These are phyloP conservation scores for Wallacemonas collosoma DNA, from an alignment of 208 protist genomes.

Conservation along the genomic window DNA sequence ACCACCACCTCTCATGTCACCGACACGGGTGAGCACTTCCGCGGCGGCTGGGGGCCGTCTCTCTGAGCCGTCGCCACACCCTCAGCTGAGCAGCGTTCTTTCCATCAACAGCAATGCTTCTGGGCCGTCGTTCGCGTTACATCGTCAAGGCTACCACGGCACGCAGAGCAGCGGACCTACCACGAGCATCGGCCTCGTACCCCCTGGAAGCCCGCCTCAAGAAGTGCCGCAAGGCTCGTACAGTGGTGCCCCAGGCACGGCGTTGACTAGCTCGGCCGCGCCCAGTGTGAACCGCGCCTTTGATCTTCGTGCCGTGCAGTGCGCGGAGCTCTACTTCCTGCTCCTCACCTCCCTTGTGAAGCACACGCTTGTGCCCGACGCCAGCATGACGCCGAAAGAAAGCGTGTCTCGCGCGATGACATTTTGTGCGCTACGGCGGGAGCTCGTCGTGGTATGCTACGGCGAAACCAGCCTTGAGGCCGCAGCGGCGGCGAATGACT, in stretches of 20 bases:
- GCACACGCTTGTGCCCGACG: slow-evolving; percentile 39
- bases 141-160: neutral
- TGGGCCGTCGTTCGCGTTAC: neutral
- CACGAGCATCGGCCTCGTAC: neutral
- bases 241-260: neutral
- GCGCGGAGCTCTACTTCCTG: slow-evolving; percentile 40
- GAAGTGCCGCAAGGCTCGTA: neutral
- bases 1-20: slow-evolving; percentile 10
- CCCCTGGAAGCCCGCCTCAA: neutral
- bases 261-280: neutral
- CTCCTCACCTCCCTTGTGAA: slow-evolving; percentile 40
- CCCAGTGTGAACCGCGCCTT: slow-evolving; percentile 9
- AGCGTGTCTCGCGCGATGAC: slow-evolving; percentile 38
- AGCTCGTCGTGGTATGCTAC: slow-evolving; percentile 38
- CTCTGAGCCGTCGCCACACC: neutral
- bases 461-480: slow-evolving; percentile 45
- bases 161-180: neutral
- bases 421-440: slow-evolving; percentile 42
- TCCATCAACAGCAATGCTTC: slow-evolving; percentile 7
- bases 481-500: slow-evolving; percentile 41
- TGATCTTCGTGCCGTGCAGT: slow-evolving; percentile 42
- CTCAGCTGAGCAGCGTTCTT: neutral
- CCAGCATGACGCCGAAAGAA: slow-evolving; percentile 40
- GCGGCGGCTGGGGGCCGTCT: neutral
- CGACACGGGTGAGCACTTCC: neutral